Evolutionary conservation across 305 asterid species (phyloP).

Genomic region (Fraxinus dipetala): DNA sequence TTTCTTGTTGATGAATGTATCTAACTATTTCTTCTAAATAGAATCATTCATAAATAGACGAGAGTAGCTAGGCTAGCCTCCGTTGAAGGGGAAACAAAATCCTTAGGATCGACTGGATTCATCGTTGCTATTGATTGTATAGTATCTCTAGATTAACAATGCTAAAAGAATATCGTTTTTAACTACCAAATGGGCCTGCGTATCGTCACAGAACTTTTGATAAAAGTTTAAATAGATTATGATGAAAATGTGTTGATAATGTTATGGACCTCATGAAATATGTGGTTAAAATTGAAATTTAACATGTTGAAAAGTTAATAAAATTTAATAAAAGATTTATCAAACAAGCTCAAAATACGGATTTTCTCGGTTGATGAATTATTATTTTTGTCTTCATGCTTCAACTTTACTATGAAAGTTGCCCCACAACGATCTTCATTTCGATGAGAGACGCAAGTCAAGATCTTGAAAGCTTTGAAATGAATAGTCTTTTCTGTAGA

Average conservation of each 20-base stretch:
- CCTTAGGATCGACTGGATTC: neutral
- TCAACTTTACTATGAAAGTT: neutral
- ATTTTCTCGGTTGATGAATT: neutral
- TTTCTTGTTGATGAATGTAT: neutral
- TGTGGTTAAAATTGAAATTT: neutral
- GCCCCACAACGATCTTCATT: neutral
- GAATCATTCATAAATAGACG: neutral
- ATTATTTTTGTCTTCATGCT: neutral
- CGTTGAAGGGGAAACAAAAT: neutral
- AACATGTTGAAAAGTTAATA: neutral
- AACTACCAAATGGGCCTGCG: neutral
- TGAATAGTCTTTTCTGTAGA: neutral
- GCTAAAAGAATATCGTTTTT: neutral
- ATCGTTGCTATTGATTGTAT: neutral
- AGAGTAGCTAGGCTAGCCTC: neutral
- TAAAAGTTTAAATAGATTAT: neutral
- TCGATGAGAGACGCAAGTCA: neutral
- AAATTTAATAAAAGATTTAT: neutral
- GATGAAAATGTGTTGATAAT: neutral
- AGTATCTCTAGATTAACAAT: neutral
- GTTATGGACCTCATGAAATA: neutral
- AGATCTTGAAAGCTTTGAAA: conserved; percentile 1
- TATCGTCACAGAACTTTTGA: neutral
- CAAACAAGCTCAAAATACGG: neutral
- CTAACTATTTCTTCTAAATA: neutral